phyloP scores from a whole-genome alignment of 345 rosid genomes.

The Eucalyptus decipiens region DNA sequence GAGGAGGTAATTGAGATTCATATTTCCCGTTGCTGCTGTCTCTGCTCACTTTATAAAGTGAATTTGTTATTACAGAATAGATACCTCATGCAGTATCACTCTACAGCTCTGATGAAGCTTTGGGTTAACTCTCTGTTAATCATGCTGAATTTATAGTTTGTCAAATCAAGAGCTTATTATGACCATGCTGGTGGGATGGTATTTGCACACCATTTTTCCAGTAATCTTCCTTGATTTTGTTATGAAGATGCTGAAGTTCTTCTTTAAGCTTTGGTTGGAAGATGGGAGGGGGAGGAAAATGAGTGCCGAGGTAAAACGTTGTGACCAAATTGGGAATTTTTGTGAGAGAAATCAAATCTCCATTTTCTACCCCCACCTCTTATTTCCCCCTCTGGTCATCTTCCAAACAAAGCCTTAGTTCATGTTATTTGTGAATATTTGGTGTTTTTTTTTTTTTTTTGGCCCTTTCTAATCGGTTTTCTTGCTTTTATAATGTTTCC shows the following conservation, averaged over 20 bases:
- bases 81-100: background rate
- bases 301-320: background rate
- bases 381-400: background rate
- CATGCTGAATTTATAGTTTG: background rate
- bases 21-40: background rate
- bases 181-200: background rate
- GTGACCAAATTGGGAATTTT: background rate
- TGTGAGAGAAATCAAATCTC: background rate
- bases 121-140: background rate
- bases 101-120: background rate
- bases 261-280: background rate
- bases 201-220: background rate
- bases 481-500: background rate
- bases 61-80: background rate
- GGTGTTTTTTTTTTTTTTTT: background rate
- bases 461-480: background rate
- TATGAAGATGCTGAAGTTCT: background rate
- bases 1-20: constrained; percentile 56
- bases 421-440: background rate
- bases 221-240: background rate
- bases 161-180: background rate
- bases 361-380: background rate
- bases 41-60: background rate
- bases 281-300: background rate
- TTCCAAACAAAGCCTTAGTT: background rate